Percentiles rank a stretch among this genome's conserved stretches.
Evolutionary conservation across 306 rosid species (phyloP).

Genomic region (Cajanus cajan): DNA sequence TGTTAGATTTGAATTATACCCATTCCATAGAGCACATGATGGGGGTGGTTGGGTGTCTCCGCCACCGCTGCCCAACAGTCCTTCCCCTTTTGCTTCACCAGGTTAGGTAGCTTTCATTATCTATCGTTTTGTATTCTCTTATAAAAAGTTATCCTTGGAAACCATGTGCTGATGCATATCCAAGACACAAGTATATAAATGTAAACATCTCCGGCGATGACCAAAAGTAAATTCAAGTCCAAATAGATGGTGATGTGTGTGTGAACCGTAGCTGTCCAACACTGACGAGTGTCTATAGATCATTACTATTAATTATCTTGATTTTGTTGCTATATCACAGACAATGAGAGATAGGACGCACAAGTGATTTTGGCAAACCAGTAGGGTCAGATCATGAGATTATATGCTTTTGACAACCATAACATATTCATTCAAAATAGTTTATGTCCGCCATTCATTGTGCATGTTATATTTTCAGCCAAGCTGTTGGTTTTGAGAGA

Average conservation of each 20-base stretch:
- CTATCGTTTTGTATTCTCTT: neutral
- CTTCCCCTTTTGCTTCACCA: slow-evolving; percentile 18
- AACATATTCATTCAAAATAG: neutral
- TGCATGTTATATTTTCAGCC: neutral
- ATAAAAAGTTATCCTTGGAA: neutral
- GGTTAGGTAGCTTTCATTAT: slow-evolving; percentile 17
- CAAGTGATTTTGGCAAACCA: neutral
- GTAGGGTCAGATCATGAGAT: neutral
- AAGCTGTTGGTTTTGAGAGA: too few relatives aligned
- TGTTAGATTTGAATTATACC: slow-evolving; percentile 27
- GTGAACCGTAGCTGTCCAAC: too few relatives aligned
- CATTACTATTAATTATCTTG: too few relatives aligned
- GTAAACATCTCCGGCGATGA: too few relatives aligned
- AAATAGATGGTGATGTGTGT: too few relatives aligned
- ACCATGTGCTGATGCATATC: neutral
- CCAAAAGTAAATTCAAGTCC: too few relatives aligned
- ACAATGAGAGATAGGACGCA: neutral
- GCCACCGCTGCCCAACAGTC: neutral
- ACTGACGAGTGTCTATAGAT: too few relatives aligned
- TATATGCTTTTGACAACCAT: neutral
- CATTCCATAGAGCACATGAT: neutral
- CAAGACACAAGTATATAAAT: too few relatives aligned
- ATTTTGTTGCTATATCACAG: neutral
- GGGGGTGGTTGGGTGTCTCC: neutral
- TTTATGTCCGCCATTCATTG: neutral